A percentile compares a stretch with the other conserved stretches of the same genome.
Conservation (phyloP, 2,329 filamentous ascomycete genomes). For the Dothidotthia symphoricarpi region DNA sequence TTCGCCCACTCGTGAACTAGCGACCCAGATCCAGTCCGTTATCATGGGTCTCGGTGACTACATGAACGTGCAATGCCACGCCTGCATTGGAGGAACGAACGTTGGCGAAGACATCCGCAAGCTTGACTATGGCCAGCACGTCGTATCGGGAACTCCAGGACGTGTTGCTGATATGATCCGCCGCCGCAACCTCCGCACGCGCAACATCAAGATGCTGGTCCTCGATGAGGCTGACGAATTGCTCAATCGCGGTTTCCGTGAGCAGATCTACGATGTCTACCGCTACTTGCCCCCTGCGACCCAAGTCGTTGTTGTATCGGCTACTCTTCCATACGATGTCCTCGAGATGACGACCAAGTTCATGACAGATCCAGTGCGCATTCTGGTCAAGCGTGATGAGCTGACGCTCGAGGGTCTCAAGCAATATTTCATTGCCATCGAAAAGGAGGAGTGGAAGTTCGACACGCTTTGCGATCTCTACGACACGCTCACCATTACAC, state of each 20-base stretch:
- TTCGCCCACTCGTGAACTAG: slow-evolving; percentile 92
- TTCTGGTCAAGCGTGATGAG: slow-evolving; percentile 98
- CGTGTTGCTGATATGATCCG: slow-evolving; percentile 86
- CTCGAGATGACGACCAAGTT: slow-evolving; percentile 99
- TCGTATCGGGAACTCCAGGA: slow-evolving; percentile 96
- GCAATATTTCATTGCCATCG: slow-evolving; percentile 98
- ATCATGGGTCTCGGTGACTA: slow-evolving; percentile 99
- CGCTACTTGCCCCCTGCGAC: slow-evolving; percentile 94
- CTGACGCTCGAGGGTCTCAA: slow-evolving; percentile 95
- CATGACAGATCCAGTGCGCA: slow-evolving; percentile 97
- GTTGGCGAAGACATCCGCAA: slow-evolving; percentile 97
- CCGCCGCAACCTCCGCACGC: slow-evolving; percentile 68
- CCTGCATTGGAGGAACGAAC: slow-evolving; percentile 96
- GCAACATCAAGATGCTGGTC: slow-evolving; percentile 76
- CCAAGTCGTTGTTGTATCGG: slow-evolving; percentile 96
- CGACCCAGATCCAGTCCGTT: slow-evolving; percentile 97
- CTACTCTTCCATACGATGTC: slow-evolving; percentile 95
- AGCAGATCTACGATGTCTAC: slow-evolving; percentile 99
- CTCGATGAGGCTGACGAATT: slow-evolving; percentile 75
- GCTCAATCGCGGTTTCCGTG: slow-evolving; percentile 90
- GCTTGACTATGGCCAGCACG: slow-evolving; percentile 95
- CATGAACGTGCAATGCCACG: slow-evolving; percentile 99
- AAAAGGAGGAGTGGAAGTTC: slow-evolving; percentile 99
- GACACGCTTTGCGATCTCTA: slow-evolving; percentile 98
- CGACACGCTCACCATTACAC: slow-evolving; percentile 96